Evolutionary conservation across 1,284 basidiomycete genomes (phyloP).

Genomic region (Microbotryum intermedium): DNA sequence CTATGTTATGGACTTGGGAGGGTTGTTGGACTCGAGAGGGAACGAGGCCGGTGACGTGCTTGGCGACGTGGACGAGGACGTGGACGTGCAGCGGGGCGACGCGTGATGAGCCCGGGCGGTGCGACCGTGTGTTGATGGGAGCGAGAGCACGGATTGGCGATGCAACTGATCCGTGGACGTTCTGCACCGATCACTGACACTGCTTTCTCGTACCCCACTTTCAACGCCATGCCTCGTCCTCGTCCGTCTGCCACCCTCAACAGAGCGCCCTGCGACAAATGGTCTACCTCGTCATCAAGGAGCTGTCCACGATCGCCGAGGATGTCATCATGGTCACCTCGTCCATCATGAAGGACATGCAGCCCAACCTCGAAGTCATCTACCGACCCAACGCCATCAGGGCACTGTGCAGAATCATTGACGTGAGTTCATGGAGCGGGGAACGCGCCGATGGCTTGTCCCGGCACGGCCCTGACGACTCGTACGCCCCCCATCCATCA

Average conservation of each 20-base stretch:
- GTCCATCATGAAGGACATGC: conserved; percentile 99
- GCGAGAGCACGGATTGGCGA: background rate
- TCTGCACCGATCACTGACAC: too few relatives aligned
- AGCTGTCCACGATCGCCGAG: conserved; percentile 89
- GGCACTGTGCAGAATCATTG: conserved; percentile 91
- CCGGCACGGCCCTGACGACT: too few relatives aligned
- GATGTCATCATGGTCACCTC: conserved; percentile 99
- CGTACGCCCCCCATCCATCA: too few relatives aligned
- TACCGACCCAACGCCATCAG: conserved; percentile 97
- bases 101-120: background rate
- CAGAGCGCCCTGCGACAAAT: conserved; percentile 93
- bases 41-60: background rate
- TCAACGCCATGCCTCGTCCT: background rate
- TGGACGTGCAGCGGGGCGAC: background rate
- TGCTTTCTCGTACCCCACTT: too few relatives aligned
- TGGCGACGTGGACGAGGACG: background rate
- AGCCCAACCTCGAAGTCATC: conserved; percentile 96
- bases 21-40: background rate
- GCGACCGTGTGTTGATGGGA: background rate
- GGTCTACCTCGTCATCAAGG: conserved; percentile 98
- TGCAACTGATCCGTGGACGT: background rate
- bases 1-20: background rate
- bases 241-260: background rate
- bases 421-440: conserved; percentile 53
- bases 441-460: too few relatives aligned